Evolutionary conservation across 768 basidiomycete genomes (phyloP), one percentile per base, ranked within the genome.

Genomic region (Hypholoma sublateritium): DNA sequence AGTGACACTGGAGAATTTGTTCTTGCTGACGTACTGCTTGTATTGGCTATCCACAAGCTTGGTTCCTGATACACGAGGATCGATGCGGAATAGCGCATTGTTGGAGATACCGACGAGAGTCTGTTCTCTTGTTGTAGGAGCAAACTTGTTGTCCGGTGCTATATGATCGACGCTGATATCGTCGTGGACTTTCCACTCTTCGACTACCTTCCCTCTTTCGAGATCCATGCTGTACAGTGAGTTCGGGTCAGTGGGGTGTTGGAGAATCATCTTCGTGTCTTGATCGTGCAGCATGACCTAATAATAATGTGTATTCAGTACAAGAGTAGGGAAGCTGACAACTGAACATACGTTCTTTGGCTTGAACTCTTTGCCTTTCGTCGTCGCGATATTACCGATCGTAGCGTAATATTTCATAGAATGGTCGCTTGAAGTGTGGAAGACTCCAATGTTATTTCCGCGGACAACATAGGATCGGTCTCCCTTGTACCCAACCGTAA

Each of bases 101-200:
- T 93, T 89, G 1, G 96, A 97, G 59, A 85, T 80, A 41, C 97
- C 97, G 60, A 98, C 86, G 54, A 99, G 80, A 2, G 97, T 99
- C 70, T 97, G 92, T 69, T 96, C 89, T 47, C 80, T 82, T 39
- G 95, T 95, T 62, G 88, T 97, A 62, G 90, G 95, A 5, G 97
- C 95, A 65, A 93, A 98, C 73, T 99, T 99, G 74, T 82, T 87
- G 64, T 94, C 87, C 4, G 97, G 95, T 1, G 95, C 85, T 69
- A 98, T 91, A 67, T 96, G 88, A 70, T 89, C 82, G 61, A 99
- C 91, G 14, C 80, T 77, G 61, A 98, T 78, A 66, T 89, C 80
- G 35, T 98, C 93, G 68, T 95, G 88, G n/a, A 99, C 87, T 69
- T 94, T 96, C 95, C 94, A 98, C 70, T 99, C 97, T 69, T 99